Base-by-base conservation (phyloP, 306 rosid species). In the Lathyrus aphaca region DNA sequence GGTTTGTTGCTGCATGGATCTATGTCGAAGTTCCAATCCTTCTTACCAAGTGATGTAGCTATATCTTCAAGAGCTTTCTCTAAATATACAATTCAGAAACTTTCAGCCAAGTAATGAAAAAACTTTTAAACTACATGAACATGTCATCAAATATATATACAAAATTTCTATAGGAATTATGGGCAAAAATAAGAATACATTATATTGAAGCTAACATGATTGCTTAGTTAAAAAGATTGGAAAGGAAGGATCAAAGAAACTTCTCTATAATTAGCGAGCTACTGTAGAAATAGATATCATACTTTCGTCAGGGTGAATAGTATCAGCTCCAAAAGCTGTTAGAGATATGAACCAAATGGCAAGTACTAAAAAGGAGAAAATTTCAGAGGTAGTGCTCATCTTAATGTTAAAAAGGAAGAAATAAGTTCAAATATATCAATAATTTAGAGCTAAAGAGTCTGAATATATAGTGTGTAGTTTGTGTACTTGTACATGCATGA, bases 1-100 rank as follows among this genome's bases (percentile, higher is more conserved):
- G 66, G 10, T 16, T 60, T 37, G 15, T 60, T 60, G 46, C 85
- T 78, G 61, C 95, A n/a, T n/a, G n/a, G 95, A 82, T 88, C 81
- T 5, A 70, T 42, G 5, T 40, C 53, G 64, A 75, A 83, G 74
- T 80, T 30, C 87, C 95, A 83, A 46, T 71, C 15, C 64, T 55
- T 55, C 62, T 64, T 83, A 51, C 95, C 86, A 10, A 88, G 54
- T 13, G 58, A 68, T 2, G 64, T 76, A 2, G 50, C 91, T 61
- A 86, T 72, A 1, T 50, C 86, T 30, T 66, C 29, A 65, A 88
- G 53, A 37, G 79, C 91, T 40, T 50, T 0, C 21, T 80, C 90
- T 88, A 14, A 13, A 60, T 37, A 60, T 60, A 60, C 66, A 60
- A 60, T 16, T 60, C 1, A 37, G 2, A 10, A 39, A 2, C 30